phyloP scores from a whole-genome alignment of 371 early-diverging fungal genomes.

The Capillidium rhysosporum region DNA sequence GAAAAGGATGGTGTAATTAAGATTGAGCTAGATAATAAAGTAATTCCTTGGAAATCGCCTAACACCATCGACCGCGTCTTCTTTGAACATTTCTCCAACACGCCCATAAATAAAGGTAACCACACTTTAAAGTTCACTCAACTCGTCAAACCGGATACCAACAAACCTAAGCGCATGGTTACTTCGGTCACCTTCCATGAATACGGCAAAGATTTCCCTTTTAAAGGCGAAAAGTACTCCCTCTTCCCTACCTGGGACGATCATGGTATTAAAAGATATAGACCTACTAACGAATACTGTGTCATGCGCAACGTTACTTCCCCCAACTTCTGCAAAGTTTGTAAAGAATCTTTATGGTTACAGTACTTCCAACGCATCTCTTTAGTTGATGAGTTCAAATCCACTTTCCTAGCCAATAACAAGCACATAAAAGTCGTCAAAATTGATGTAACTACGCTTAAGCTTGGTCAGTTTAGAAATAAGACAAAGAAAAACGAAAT shows the following conservation, averaged over 20 bases:
- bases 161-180: slow-evolving; percentile 27
- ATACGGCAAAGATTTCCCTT: slow-evolving; percentile 19
- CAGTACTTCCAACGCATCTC: no score
- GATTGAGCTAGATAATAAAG: slow-evolving; percentile 18
- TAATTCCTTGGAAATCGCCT: slow-evolving; percentile 20
- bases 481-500: no score
- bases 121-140: slow-evolving; percentile 15
- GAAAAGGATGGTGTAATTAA: slow-evolving; percentile 14
- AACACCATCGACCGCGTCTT: slow-evolving; percentile 24
- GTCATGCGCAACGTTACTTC: slow-evolving; percentile 36
- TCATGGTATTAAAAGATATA: slow-evolving; percentile 16
- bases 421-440: no score
- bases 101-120: slow-evolving; percentile 17
- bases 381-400: no score
- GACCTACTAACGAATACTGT: slow-evolving; percentile 30
- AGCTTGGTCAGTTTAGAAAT: no score
- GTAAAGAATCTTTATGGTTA: slow-evolving; percentile 33
- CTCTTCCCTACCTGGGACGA: slow-evolving; percentile 24
- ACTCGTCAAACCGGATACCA: slow-evolving; percentile 7
- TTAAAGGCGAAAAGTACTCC: slow-evolving; percentile 13
- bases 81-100: slow-evolving; percentile 12
- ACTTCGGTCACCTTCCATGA: slow-evolving; percentile 14
- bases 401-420: no score
- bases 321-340: slow-evolving; percentile 23
- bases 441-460: no score